Conservation (phyloP, 768 basidiomycete genomes). For the Candolleomyces eurysporus region DNA sequence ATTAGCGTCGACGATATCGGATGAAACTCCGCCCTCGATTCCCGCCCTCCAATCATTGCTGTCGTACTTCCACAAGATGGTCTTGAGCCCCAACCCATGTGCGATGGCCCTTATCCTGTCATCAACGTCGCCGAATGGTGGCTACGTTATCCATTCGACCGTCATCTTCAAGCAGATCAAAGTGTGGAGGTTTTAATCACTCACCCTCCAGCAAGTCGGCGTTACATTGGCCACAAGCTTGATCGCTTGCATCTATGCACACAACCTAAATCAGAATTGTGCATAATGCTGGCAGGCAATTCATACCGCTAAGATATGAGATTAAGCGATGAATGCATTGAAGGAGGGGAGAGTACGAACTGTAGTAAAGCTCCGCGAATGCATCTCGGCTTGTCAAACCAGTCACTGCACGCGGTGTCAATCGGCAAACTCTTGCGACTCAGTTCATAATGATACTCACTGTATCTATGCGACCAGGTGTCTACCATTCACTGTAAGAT, state of each 20-base stretch:
- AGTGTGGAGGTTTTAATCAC: constrained; percentile 12
- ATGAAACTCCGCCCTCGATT: constrained; percentile 39
- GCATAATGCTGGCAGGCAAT: background rate
- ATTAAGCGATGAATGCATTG: background rate
- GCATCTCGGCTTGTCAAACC: constrained; percentile 58
- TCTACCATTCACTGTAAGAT: constrained; percentile 27
- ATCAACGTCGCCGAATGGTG: constrained; percentile 69
- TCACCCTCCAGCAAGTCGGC: constrained; percentile 59
- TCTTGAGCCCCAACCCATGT: constrained; percentile 61
- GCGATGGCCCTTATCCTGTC: constrained; percentile 75
- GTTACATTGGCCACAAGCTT: constrained; percentile 56
- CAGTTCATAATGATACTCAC: constrained; percentile 26
- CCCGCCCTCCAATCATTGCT: constrained; percentile 74
- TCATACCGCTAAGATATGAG: constrained; percentile 17
- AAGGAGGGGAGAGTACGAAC: constrained; percentile 28
- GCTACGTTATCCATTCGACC: constrained; percentile 27
- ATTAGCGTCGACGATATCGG: constrained; percentile 40
- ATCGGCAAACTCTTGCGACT: background rate
- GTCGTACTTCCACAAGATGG: constrained; percentile 73
- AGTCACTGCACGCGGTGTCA: constrained; percentile 41
- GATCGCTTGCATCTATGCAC: constrained; percentile 45
- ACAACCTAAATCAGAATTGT: background rate
- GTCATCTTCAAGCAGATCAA: background rate
- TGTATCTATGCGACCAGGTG: constrained; percentile 56
- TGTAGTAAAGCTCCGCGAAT: constrained; percentile 80